Evolutionary conservation across 192 early-diverging fungal genomes (phyloP).

Genomic region (Linnemannia exigua): DNA sequence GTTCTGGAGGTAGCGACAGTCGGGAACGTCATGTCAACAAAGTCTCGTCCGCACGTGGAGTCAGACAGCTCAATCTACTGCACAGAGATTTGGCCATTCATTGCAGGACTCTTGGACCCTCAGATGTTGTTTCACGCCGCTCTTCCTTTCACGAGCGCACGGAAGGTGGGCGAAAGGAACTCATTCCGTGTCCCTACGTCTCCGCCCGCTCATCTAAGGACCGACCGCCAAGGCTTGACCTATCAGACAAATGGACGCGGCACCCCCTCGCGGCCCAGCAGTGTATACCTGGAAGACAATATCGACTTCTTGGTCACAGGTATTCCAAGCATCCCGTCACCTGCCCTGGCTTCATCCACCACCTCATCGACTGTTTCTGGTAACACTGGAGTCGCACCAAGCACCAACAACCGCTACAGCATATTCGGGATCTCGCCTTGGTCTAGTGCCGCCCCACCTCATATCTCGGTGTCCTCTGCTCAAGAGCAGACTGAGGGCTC

Average conservation of each 20-base stretch:
- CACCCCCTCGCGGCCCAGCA: slow-evolving; percentile 50
- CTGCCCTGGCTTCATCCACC: not conserved
- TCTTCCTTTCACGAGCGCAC: slow-evolving; percentile 42
- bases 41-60: slow-evolving; percentile 42
- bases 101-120: slow-evolving; percentile 37
- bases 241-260: slow-evolving; percentile 52
- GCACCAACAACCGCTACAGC: slow-evolving; percentile 28
- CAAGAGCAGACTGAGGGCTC: slow-evolving; percentile 15
- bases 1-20: slow-evolving; percentile 58
- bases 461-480: slow-evolving; percentile 32
- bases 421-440: slow-evolving; percentile 53
- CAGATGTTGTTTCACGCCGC: slow-evolving; percentile 33
- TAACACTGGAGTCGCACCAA: slow-evolving; percentile 1
- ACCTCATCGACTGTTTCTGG: not conserved
- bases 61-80: slow-evolving; percentile 55
- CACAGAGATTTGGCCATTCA: slow-evolving; percentile 58
- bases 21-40: slow-evolving; percentile 50
- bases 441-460: slow-evolving; percentile 25
- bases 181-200: slow-evolving; percentile 22
- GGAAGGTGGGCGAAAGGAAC: slow-evolving; percentile 48
- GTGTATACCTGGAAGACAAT: slow-evolving; percentile 45
- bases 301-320: slow-evolving; percentile 13
- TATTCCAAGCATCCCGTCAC: not conserved
- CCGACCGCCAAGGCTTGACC: slow-evolving; percentile 3
- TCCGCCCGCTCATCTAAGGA: not conserved